phyloP scores from a whole-genome alignment of 129 eudicot species.

The Ambrosia trifida region DNA sequence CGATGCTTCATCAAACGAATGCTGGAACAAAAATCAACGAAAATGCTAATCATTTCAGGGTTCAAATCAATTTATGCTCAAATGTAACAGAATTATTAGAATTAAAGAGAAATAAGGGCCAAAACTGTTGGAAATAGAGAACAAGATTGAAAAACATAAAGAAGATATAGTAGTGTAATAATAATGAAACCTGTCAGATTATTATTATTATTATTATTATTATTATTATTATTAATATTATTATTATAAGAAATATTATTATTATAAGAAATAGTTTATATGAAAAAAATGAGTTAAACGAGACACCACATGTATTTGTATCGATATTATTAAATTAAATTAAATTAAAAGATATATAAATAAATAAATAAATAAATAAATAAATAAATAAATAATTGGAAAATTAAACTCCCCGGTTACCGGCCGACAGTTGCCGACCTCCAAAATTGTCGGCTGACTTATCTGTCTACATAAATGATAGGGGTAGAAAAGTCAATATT shows the following conservation, averaged over 20 bases:
- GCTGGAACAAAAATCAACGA: background rate
- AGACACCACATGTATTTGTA: constrained; percentile 13
- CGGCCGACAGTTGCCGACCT: constrained; percentile 98
- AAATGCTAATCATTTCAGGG: constrained; percentile 26
- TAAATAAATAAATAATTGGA: too few species aligned
- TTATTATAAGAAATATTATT: too few species aligned
- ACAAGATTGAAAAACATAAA: constrained; percentile 20
- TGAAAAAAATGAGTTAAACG: background rate
- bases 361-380: too few species aligned
- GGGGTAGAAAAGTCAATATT: constrained; percentile 9
- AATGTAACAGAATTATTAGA: constrained; percentile 12
- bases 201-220: background rate
- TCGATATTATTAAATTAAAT: background rate
- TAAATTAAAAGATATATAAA: too few species aligned
- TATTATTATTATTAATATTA: background rate
- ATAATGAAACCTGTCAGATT: constrained; percentile 21
- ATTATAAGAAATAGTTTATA: too few species aligned
- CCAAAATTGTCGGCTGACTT: constrained; percentile 67
- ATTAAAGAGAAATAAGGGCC: constrained; percentile 25
- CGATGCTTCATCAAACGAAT: constrained; percentile 58
- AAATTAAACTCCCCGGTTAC: constrained; percentile 49
- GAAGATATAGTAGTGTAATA: background rate
- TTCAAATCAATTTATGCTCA: background rate
- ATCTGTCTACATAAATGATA: constrained; percentile 43
- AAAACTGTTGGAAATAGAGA: constrained; percentile 11